Evolutionary conservation across 2,329 filamentous ascomycete genomes (phyloP).

Genomic region (Alternaria brassicae): DNA sequence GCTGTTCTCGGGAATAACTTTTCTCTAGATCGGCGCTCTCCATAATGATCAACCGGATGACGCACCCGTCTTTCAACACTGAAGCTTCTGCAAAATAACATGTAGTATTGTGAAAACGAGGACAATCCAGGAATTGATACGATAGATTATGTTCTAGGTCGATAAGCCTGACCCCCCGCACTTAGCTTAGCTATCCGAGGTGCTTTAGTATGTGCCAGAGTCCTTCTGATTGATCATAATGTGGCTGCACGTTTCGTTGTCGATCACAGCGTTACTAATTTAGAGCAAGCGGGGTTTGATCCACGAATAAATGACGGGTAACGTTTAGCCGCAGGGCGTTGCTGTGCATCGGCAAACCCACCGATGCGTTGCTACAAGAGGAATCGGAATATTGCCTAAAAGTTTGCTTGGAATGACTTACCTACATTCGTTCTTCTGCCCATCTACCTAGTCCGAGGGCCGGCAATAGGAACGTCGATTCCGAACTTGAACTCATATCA

Average conservation of each 20-base stretch:
- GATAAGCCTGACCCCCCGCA: constrained; percentile 10
- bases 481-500: background rate
- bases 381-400: background rate
- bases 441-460: constrained; percentile 1
- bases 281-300: constrained; percentile 19
- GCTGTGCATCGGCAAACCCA: background rate
- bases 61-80: constrained; percentile 17
- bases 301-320: constrained; percentile 16
- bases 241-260: constrained; percentile 14
- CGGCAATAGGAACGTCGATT: constrained; percentile 12
- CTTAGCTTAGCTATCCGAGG: constrained; percentile 20
- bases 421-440: background rate
- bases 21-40: constrained; percentile 40
- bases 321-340: constrained; percentile 7
- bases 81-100: background rate
- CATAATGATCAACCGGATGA: constrained; percentile 18
- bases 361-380: constrained; percentile 1
- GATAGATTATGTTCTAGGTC: background rate
- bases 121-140: constrained; percentile 3
- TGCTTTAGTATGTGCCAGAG: constrained; percentile 1
- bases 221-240: background rate
- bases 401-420: constrained; percentile 1
- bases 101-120: background rate
- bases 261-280: constrained; percentile 17
- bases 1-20: constrained; percentile 46